Base-by-base conservation (phyloP, 305 asterid species). In the Striga hermonthica region DNA sequence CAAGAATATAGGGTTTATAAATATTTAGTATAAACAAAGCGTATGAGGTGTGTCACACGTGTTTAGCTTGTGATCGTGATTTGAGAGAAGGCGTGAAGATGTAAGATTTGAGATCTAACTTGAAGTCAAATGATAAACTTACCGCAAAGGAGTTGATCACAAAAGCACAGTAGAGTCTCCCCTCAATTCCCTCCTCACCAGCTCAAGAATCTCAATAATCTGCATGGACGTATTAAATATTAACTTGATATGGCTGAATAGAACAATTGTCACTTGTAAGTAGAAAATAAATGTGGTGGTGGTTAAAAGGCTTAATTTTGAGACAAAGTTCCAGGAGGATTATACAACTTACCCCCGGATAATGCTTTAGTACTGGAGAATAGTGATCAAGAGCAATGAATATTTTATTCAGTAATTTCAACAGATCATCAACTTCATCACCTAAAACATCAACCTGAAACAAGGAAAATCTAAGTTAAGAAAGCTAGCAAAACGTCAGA, bases 391-490 rank as follows among this genome's bases (percentile, higher is more conserved):
- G 95, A 10, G 82, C 93, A 60, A 88, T 78, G 70, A 82, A 84
- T 67, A 93, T 87, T 87, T 84, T 93, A 59, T 88, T 89, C 34
- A 90, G 95, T 66, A 90, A 76, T 75, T 77, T 68, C 79, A 81
- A 66, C 48, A 86, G 86, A 74, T 80, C 71, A 57, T 93, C 98
- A 54, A 93, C 98, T 81, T 90, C 87, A 76, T 93, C 96, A 49
- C 97, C 98, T 81, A 93, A 82, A 66, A 86, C 92, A 81, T 93
- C 98, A 70, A 93, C 98, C 98, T 93, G 90, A 76, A 74, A 64
- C 57, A 64, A 66, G 39, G 57, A 50, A 67, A 39, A 43, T 9
- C 9, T 7, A 56, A 9, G 38, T 7, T 56, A 40, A 56, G 60
- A 56, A 36, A 56, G 60, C 41, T 56, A 56, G 6, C 11, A 52